Percentiles rank a stretch among this genome's conserved stretches.
Evolutionary conservation across 805 yeast genomes (phyloP).

Genomic region (Pichia membranifaciens): DNA sequence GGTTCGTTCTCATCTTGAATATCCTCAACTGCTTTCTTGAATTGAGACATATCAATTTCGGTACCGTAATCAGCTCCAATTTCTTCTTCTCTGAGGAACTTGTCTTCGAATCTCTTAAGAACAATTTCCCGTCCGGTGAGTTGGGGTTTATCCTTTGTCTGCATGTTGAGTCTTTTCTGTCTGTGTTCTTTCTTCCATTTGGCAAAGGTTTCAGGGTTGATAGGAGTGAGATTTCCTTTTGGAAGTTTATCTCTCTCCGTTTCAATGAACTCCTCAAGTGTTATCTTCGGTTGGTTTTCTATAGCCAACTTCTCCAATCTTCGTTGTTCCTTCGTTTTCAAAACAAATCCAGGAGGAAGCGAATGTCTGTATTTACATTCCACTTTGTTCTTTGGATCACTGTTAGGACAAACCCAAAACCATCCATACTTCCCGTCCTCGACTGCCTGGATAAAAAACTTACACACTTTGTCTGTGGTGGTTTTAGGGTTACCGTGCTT

Average conservation of each 20-base stretch:
- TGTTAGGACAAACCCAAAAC: slow-evolving; percentile 98
- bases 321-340: slow-evolving; percentile 95
- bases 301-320: slow-evolving; percentile 79
- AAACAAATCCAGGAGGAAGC: slow-evolving; percentile 91
- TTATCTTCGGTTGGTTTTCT: slow-evolving; percentile 81
- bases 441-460: slow-evolving; percentile 90
- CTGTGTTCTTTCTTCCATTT: slow-evolving; percentile 76
- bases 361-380: slow-evolving; percentile 94
- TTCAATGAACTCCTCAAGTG: slow-evolving; percentile 93
- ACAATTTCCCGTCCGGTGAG: slow-evolving; percentile 67
- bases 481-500: slow-evolving; percentile 94
- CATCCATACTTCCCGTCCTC: slow-evolving; percentile 97
- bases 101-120: slow-evolving; percentile 52
- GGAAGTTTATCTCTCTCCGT: slow-evolving; percentile 86
- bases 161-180: slow-evolving; percentile 43
- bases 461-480: slow-evolving; percentile 93
- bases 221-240: slow-evolving; percentile 70
- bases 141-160: slow-evolving; percentile 21
- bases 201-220: slow-evolving; percentile 71
- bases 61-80: slow-evolving; percentile 41
- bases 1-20: slow-evolving; percentile 42
- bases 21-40: slow-evolving; percentile 52
- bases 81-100: slow-evolving; percentile 49
- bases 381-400: slow-evolving; percentile 49
- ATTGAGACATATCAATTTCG: slow-evolving; percentile 52